Evolutionary conservation across 2,329 filamentous ascomycete genomes (phyloP), one percentile per base, ranked within the genome.

Genomic region (Rhynchosporium secalis): DNA sequence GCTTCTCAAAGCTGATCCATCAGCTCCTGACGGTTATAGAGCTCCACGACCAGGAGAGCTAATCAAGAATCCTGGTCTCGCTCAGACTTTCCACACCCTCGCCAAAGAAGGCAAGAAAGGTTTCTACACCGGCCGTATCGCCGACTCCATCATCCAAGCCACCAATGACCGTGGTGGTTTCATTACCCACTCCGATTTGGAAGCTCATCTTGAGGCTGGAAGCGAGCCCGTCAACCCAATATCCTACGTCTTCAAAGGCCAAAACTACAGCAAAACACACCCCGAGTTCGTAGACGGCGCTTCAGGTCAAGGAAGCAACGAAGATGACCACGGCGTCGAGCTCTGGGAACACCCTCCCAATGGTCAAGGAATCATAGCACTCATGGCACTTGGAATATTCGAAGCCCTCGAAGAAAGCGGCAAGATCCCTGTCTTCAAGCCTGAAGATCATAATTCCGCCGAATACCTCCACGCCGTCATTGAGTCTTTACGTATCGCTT

Each of bases 321-420:
- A 73, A 62, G 70, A 74, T 29, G 78, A 81, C 56, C 75, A 79
- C 12, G 86, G 86, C 9, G 83, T 97, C 47, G 87, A 96, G 72
- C 79, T 99, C 0, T 98, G 94, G 94, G 95, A 99, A 73, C 94
- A 98, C 73, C 93, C 94, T 41, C 95, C 95, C 8, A 98, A 98
- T 71, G 93, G 95, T 0, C 95, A 98, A 76, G 95, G 95, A 1
- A 93, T 98, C 67, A 91, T 98, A 2, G 95, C 95, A 0, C 79
- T 98, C 38, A 96, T 98, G 88, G 91, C 95, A 0, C 80, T 99
- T 0, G 95, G 95, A 1, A 96, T 98, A 68, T 80, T 99, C 55
- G 88, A 97, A 74, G 87, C 93, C 73, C 82, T 98, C 1, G 91
- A 96, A 76, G 85, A 86, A 63, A 79, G 82, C 15, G 89, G 88